Percentiles rank a stretch among this genome's conserved stretches.
These are phyloP conservation scores for Ammopiptanthus mongolicus DNA, from an alignment of 306 rosid genomes.

Conservation along the genomic window DNA sequence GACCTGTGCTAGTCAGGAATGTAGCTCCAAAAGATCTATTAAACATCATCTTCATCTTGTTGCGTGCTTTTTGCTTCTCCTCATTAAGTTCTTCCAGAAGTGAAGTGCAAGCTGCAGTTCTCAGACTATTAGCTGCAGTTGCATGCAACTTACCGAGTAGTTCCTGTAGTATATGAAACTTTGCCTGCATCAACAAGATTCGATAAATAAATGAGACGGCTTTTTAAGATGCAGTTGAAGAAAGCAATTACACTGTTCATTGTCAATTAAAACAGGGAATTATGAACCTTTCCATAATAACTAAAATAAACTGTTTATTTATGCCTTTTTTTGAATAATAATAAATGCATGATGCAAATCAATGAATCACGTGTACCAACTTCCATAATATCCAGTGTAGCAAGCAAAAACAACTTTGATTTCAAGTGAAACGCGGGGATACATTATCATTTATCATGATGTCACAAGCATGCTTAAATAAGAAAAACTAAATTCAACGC, in stretches of 20 bases:
- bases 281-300: conserved; percentile 4
- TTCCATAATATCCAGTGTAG: background rate
- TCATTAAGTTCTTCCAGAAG: conserved; percentile 67
- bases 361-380: background rate
- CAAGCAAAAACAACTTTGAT: background rate
- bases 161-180: conserved; percentile 82
- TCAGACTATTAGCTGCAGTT: conserved; percentile 43
- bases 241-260: background rate
- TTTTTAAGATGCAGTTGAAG: conserved; percentile 10
- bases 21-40: conserved; percentile 86
- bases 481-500: background rate
- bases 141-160: conserved; percentile 85
- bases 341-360: background rate
- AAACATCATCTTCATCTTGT: conserved; percentile 72
- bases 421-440: background rate
- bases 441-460: background rate
- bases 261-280: conserved; percentile 8
- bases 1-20: conserved; percentile 84
- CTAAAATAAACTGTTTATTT: background rate
- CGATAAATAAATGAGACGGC: conserved; percentile 10
- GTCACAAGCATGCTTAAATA: background rate
- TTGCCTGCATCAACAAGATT: conserved; percentile 58
- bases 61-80: conserved; percentile 66
- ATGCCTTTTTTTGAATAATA: background rate
- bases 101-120: conserved; percentile 42